Evolutionary conservation across 352 stramenopile species (phyloP).

Genomic region (Phytophthora sp.): DNA sequence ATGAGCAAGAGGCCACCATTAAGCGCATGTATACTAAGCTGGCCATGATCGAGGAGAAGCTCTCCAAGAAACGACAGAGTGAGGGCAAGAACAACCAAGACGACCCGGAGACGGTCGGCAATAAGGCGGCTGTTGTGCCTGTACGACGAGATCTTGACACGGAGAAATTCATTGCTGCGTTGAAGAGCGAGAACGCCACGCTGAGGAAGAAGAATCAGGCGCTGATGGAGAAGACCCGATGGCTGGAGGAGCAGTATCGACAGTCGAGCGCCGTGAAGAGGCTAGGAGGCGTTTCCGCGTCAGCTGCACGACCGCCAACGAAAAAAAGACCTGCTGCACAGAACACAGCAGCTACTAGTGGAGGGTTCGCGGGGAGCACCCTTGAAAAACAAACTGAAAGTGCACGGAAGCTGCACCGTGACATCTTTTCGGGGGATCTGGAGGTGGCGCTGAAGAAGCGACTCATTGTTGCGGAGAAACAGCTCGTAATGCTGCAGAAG

Average conservation of each 20-base stretch:
- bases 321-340: slow-evolving; percentile 20
- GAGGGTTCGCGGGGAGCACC: slow-evolving; percentile 35
- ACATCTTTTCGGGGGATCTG: slow-evolving; percentile 61
- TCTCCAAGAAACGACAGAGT: slow-evolving; percentile 73
- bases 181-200: slow-evolving; percentile 78
- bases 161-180: slow-evolving; percentile 80
- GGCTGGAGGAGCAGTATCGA: slow-evolving; percentile 51
- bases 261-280: slow-evolving; percentile 36
- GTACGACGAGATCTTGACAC: slow-evolving; percentile 72
- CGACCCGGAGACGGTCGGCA: slow-evolving; percentile 43
- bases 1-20: slow-evolving; percentile 91
- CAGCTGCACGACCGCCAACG: background rate
- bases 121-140: slow-evolving; percentile 35
- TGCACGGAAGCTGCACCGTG: slow-evolving; percentile 55
- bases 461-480: slow-evolving; percentile 72
- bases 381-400: slow-evolving; percentile 52
- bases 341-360: slow-evolving; percentile 1
- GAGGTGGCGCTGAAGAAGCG: slow-evolving; percentile 78
- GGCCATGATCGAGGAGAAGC: slow-evolving; percentile 85
- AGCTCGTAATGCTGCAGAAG: slow-evolving; percentile 67
- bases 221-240: slow-evolving; percentile 73
- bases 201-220: slow-evolving; percentile 79
- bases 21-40: slow-evolving; percentile 92
- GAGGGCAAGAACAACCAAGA: slow-evolving; percentile 69
- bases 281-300: background rate